Evolutionary conservation across 495 filamentous ascomycete species (phyloP).

Genomic region (Penicillium paradoxum): DNA sequence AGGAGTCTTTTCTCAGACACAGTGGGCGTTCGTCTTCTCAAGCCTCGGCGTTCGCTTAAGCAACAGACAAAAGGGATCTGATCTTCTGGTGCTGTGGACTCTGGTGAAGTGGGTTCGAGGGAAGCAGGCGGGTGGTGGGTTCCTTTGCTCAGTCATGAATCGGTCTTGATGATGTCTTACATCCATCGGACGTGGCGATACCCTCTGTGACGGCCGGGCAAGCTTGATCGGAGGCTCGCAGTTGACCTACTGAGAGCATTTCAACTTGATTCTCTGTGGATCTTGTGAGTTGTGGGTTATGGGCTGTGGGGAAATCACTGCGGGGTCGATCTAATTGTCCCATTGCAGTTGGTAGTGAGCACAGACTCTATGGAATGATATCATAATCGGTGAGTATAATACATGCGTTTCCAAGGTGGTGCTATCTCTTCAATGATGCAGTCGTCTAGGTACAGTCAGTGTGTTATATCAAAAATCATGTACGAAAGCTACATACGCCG

Average conservation of each 20-base stretch:
- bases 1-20: neutral
- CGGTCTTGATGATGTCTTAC: slow-evolving; percentile 4
- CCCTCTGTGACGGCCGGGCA: slow-evolving; percentile 1
- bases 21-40: slow-evolving; percentile 2
- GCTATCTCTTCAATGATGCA: too few species aligned
- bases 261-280: neutral
- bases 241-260: neutral
- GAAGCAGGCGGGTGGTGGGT: neutral
- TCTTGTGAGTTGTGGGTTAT: neutral
- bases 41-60: neutral
- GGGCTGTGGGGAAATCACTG: neutral
- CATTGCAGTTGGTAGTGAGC: too few species aligned
- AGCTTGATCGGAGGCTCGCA: slow-evolving; percentile 5
- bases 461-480: too few species aligned
- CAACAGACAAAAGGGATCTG: neutral
- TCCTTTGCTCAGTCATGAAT: slow-evolving; percentile 1
- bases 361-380: too few species aligned
- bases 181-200: slow-evolving; percentile 6
- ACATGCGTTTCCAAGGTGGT: too few species aligned
- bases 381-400: too few species aligned
- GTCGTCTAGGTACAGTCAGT: too few species aligned
- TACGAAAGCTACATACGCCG: too few species aligned
- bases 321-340: too few species aligned
- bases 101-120: slow-evolving; percentile 4
- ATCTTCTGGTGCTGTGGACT: neutral